Percentiles rank a stretch among this genome's conserved stretches.
These are phyloP conservation scores for Microbotryum lychnidis-dioicae DNA, from an alignment of 1,284 basidiomycete genomes.

Conservation along the genomic window DNA sequence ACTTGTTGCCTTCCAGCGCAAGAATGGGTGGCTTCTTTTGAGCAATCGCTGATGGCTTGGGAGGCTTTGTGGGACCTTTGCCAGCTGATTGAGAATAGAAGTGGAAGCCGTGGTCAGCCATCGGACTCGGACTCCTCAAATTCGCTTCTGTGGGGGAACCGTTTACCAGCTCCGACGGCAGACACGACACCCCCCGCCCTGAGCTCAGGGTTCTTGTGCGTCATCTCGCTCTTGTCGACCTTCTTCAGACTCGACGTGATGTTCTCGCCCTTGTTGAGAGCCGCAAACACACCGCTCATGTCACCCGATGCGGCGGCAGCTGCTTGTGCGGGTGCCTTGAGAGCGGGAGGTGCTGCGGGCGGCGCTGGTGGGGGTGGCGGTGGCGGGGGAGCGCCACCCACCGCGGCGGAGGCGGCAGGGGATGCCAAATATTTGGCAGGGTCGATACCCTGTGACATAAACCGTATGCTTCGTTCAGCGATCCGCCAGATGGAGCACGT, in stretches of 20 bases:
- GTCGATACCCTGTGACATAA: conserved; percentile 35
- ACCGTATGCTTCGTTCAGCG: too few species aligned
- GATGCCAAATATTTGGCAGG: conserved; percentile 28
- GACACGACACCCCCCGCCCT: conserved; percentile 60
- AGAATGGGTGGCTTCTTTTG: conserved; percentile 92
- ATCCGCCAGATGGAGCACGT: too few species aligned
- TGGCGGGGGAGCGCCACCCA: conserved; percentile 39
- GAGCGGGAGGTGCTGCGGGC: conserved; percentile 53
- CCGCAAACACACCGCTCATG: conserved; percentile 79
- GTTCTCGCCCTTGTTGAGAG: conserved; percentile 80
- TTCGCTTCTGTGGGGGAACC: not conserved
- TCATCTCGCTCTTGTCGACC: conserved; percentile 94
- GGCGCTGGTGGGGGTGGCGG: conserved; percentile 48
- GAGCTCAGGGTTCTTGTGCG: conserved; percentile 92
- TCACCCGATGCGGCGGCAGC: conserved; percentile 49
- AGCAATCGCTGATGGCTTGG: conserved; percentile 64
- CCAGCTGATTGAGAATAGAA: not conserved
- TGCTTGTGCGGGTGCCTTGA: conserved; percentile 45
- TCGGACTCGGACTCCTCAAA: not conserved
- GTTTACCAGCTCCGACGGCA: conserved; percentile 37
- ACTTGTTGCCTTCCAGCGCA: conserved; percentile 84
- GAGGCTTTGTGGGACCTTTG: conserved; percentile 52
- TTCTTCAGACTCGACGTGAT: conserved; percentile 86
- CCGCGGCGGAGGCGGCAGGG: conserved; percentile 19
- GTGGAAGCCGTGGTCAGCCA: too few species aligned